Evolutionary conservation across 2,329 filamentous ascomycete genomes (phyloP).

Genomic region (Alternaria solani): DNA sequence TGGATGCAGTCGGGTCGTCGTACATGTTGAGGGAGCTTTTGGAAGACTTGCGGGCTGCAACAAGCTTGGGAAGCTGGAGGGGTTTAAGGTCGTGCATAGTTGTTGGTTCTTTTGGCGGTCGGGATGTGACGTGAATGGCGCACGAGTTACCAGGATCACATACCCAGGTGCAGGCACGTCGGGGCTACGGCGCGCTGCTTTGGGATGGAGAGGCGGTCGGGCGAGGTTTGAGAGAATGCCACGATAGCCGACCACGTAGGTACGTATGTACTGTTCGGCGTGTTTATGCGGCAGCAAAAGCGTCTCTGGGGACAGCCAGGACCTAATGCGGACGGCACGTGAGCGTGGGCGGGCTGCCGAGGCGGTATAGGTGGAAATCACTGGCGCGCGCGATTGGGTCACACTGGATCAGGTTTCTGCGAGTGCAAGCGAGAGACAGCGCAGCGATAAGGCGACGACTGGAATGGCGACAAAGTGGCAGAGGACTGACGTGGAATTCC

Average conservation of each 20-base stretch:
- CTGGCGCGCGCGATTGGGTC: constrained; percentile 14
- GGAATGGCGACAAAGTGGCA: constrained; percentile 4
- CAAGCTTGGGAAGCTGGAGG: constrained; percentile 49
- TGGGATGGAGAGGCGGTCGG: constrained; percentile 41
- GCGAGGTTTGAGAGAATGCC: constrained; percentile 46
- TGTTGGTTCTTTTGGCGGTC: constrained; percentile 21
- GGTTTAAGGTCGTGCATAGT: constrained; percentile 52
- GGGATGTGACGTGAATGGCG: constrained; percentile 41
- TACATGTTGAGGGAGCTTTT: constrained; percentile 47
- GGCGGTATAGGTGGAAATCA: constrained; percentile 31
- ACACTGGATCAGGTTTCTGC: constrained; percentile 8
- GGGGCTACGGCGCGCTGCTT: constrained; percentile 28
- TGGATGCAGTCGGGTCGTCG: constrained; percentile 41
- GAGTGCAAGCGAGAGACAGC: constrained; percentile 12
- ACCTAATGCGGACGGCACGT: constrained; percentile 45
- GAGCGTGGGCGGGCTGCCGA: constrained; percentile 27
- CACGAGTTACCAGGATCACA: constrained; percentile 45
- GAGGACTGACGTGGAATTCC: constrained; percentile 34
- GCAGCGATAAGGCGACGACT: constrained; percentile 5
- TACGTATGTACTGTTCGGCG: constrained; percentile 41
- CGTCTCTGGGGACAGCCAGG: constrained; percentile 30
- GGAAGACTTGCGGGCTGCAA: constrained; percentile 49
- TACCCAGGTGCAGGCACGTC: constrained; percentile 39
- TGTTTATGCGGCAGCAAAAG: constrained; percentile 37
- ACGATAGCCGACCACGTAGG: constrained; percentile 52